Evolutionary conservation across 2,329 filamentous ascomycete genomes (phyloP).

Genomic region (Verticillium zaregamsianum): DNA sequence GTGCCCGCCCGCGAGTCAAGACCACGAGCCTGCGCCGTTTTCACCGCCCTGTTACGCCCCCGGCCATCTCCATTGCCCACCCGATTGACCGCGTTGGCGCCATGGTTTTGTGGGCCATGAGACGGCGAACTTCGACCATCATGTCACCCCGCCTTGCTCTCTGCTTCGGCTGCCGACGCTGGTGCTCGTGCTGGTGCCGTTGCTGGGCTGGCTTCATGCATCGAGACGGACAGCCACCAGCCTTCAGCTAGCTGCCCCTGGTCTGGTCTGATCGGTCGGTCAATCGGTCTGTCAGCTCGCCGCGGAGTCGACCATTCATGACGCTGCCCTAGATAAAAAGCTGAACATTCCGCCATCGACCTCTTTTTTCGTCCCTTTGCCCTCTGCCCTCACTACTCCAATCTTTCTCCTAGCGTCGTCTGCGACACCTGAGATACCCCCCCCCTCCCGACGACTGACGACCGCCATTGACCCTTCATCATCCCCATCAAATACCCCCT

Average conservation of each 20-base stretch:
- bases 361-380: background rate
- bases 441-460: background rate
- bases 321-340: background rate
- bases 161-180: background rate
- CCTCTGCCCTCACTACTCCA: background rate
- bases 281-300: background rate
- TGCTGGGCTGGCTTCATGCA: background rate
- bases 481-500: background rate
- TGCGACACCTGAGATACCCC: background rate
- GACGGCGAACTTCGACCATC: background rate
- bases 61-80: background rate
- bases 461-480: background rate
- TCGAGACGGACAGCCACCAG: background rate
- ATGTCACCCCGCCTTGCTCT: background rate
- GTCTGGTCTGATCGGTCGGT: background rate
- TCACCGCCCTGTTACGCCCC: background rate
- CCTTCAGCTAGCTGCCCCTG: background rate
- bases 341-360: background rate
- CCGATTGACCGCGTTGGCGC: background rate
- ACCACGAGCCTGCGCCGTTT: background rate
- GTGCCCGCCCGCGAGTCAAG: background rate
- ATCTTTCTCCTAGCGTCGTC: background rate
- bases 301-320: background rate
- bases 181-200: background rate
- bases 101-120: background rate